Base-by-base conservation (phyloP, 495 filamentous ascomycete genomes). In the Cryomyces antarcticus region DNA sequence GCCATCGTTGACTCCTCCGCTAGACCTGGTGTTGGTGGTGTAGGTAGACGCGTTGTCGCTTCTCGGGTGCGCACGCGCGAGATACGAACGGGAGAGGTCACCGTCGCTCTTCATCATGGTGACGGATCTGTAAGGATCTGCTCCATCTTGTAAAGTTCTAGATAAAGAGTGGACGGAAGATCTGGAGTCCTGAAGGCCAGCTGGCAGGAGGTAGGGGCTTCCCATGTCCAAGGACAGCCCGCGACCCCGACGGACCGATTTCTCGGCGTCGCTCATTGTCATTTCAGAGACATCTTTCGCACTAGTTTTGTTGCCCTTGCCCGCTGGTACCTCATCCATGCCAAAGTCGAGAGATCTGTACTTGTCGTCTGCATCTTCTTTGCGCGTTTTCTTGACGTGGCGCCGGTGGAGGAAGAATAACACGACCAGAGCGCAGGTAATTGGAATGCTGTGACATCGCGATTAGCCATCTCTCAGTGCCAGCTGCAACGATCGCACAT, bases 281-380 rank as follows among this genome's bases (percentile, higher is more conserved):
- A 65, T 66, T 42, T 65, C 64, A 7, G 64, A 50, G 13, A 54
- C 45, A 5, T 41, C 41, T 38, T 72, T 67, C 49, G 71, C 71
- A 45, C 68, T 62, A 46, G 68, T 64, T 31, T 62, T 59, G 39
- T 56, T 65, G 46, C 65, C 68, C 43, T 69, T 65, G 10, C 36
- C 44, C 53, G 7, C 52, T 48, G 46, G 57, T 48, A 29, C 54
- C 35, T 65, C 67, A 7, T 65, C 82, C 57, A 94, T 60, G 29
- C 89, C 89, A 57, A 96, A 97, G 57, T 97, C 89, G 54, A 96
- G 71, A 2, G 84, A 93, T 54, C 79, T 92, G 58, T 92, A 82
- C 50, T 82, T 80, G 56, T 95, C 88, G 46, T 81, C 73, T 30
- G 69, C 67, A 58, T 97, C 89, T 64, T 97, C 89, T 35, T 63